phyloP scores from a whole-genome alignment of 2,329 filamentous ascomycete genomes.

The Rhinocladiella mackenziei region DNA sequence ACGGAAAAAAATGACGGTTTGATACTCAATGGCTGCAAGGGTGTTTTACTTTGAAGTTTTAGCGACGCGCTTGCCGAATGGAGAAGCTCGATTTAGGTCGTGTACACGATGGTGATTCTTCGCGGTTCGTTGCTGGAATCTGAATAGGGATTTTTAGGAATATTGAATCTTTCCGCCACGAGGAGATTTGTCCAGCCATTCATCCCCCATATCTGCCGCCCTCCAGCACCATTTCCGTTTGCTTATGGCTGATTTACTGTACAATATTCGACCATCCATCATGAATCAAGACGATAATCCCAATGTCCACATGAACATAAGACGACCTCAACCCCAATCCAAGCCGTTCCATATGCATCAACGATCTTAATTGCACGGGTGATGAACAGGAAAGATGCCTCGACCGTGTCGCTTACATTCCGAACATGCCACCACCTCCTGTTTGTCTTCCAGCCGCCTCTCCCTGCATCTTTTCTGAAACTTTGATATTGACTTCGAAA shows the following conservation, averaged over 20 bases:
- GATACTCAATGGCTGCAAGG: too few species aligned
- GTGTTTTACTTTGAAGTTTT: constrained; percentile 4
- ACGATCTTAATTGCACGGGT: neutral
- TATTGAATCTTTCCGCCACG: too few species aligned
- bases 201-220: neutral
- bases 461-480: constrained; percentile 92
- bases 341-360: neutral
- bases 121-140: too few species aligned
- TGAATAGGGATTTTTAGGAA: too few species aligned
- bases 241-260: neutral
- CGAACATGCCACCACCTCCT: constrained; percentile 45
- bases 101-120: too few species aligned
- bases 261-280: neutral
- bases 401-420: constrained; percentile 35
- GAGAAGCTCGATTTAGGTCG: neutral
- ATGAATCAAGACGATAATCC: neutral
- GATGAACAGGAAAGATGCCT: neutral
- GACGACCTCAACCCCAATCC: neutral
- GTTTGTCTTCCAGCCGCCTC: constrained; percentile 68
- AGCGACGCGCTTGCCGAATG: constrained; percentile 12
- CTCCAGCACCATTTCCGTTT: neutral
- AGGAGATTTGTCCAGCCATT: too few species aligned
- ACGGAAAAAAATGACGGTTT: constrained; percentile 10
- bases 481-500: constrained; percentile 97
- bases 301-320: neutral